Percentiles rank a stretch among this genome's conserved stretches.
Conservation (phyloP, 2,329 filamentous ascomycete species). For the Xylariaceae sp. region DNA sequence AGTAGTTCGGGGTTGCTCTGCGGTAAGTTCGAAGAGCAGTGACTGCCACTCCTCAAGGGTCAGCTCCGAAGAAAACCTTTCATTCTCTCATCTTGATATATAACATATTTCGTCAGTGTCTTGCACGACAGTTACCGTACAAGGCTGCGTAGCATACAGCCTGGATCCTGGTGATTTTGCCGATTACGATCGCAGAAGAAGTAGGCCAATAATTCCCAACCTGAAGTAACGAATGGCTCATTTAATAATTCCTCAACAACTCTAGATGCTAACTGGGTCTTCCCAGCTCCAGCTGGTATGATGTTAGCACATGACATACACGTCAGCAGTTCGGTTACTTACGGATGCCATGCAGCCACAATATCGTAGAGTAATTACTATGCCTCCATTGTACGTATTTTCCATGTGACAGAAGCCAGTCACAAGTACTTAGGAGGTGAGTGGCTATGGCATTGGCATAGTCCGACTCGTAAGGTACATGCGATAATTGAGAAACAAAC, state of each 20-base stretch:
- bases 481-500: background rate
- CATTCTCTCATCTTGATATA: background rate
- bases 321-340: background rate
- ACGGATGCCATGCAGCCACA: slow-evolving; percentile 21
- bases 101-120: background rate
- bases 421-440: background rate
- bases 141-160: slow-evolving; percentile 6
- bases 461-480: slow-evolving; percentile 6
- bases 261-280: slow-evolving; percentile 8
- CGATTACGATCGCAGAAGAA: slow-evolving; percentile 17
- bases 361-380: background rate
- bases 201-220: background rate
- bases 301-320: background rate
- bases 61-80: background rate
- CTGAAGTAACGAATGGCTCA: background rate
- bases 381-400: slow-evolving; percentile 14
- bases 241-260: slow-evolving; percentile 8
- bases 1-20: background rate
- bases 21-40: slow-evolving; percentile 4
- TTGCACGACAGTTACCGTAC: slow-evolving; percentile 9
- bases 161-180: slow-evolving; percentile 6
- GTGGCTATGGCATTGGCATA: background rate
- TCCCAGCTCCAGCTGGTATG: slow-evolving; percentile 10
- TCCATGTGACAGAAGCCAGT: slow-evolving; percentile 1
- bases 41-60: slow-evolving; percentile 1